A percentile compares a stretch with the other conserved stretches of the same genome.
phyloP scores from a whole-genome alignment of 2,329 filamentous ascomycete species.

The Trichophyton equinum region DNA sequence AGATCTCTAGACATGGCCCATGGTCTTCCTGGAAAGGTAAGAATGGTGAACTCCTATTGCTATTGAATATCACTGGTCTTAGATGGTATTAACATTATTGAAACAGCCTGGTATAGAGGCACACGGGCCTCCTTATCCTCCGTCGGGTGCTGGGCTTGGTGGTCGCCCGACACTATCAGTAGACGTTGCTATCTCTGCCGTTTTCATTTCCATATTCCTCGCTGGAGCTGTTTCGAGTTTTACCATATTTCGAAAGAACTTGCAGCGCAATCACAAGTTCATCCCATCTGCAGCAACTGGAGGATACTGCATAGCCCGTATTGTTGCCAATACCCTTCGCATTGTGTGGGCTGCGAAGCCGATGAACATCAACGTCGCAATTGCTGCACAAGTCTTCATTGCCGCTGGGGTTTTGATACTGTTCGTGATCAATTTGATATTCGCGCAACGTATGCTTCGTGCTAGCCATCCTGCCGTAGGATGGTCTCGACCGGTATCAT shows the following conservation, averaged over 20 bases:
- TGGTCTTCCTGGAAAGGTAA: neutral
- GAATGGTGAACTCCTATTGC: neutral
- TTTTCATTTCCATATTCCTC: slow-evolving; percentile 45
- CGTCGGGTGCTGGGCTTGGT: slow-evolving; percentile 22
- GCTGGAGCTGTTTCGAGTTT: slow-evolving; percentile 33
- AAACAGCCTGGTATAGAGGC: neutral
- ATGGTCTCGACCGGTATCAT: slow-evolving; percentile 47
- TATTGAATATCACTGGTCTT: no score
- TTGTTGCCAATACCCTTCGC: slow-evolving; percentile 37
- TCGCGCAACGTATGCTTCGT: slow-evolving; percentile 61
- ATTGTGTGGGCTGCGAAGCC: slow-evolving; percentile 43
- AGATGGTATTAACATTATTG: neutral
- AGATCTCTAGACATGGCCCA: neutral
- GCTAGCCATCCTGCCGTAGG: slow-evolving; percentile 59
- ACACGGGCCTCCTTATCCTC: slow-evolving; percentile 21
- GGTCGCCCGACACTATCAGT: slow-evolving; percentile 43
- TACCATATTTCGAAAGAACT: slow-evolving; percentile 35
- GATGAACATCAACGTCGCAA: slow-evolving; percentile 36
- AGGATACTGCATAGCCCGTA: slow-evolving; percentile 41
- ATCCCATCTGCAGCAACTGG: slow-evolving; percentile 34
- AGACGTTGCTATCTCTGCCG: slow-evolving; percentile 53
- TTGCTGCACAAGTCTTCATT: slow-evolving; percentile 55
- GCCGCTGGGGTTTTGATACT: slow-evolving; percentile 62
- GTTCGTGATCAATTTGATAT: slow-evolving; percentile 66
- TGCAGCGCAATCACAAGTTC: slow-evolving; percentile 36